A percentile compares a stretch with the other conserved stretches of the same genome.
Conservation (phyloP, 768 basidiomycete genomes). For the Termitomyces sp. region DNA sequence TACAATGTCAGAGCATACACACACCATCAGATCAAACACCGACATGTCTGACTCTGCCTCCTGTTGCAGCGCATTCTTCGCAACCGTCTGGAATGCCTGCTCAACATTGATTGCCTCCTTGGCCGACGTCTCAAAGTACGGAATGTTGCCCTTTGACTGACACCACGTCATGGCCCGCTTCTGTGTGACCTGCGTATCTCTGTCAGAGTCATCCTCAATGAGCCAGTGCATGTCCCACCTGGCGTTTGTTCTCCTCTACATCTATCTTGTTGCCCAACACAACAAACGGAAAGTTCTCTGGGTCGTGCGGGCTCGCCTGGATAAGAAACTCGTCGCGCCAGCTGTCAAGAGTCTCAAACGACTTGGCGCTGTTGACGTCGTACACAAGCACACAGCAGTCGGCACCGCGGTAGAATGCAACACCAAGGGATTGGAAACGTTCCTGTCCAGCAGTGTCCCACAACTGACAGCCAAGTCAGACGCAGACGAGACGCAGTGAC, state of each 20-base stretch:
- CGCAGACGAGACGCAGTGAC: not conserved
- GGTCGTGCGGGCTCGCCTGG: constrained; percentile 97
- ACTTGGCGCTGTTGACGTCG: constrained; percentile 98
- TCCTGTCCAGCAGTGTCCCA: constrained; percentile 99
- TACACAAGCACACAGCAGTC: constrained; percentile 99
- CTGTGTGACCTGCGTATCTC: constrained; percentile 82
- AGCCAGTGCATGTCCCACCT: constrained; percentile 49
- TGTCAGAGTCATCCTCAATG: constrained; percentile 5
- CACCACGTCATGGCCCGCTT: constrained; percentile 99
- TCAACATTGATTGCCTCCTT: constrained; percentile 99
- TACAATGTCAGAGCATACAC: not conserved
- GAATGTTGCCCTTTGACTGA: constrained; percentile 98
- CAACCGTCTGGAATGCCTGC: constrained; percentile 98
- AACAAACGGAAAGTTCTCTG: constrained; percentile 99
- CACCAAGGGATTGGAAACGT: constrained; percentile 98
- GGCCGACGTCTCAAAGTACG: constrained; percentile 99
- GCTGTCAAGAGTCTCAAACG: constrained; percentile 97
- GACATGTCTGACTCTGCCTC: constrained; percentile 73
- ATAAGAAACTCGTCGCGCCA: constrained; percentile 99
- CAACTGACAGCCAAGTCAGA: constrained; percentile 46
- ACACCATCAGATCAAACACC: not conserved
- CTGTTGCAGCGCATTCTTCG: constrained; percentile 98
- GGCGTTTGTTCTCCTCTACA: constrained; percentile 96
- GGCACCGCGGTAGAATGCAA: constrained; percentile 98
- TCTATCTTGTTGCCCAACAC: constrained; percentile 99